Evolutionary conservation across 495 filamentous ascomycete species (phyloP), one percentile per base, ranked within the genome.

Genomic region (Penicillium fimorum): DNA sequence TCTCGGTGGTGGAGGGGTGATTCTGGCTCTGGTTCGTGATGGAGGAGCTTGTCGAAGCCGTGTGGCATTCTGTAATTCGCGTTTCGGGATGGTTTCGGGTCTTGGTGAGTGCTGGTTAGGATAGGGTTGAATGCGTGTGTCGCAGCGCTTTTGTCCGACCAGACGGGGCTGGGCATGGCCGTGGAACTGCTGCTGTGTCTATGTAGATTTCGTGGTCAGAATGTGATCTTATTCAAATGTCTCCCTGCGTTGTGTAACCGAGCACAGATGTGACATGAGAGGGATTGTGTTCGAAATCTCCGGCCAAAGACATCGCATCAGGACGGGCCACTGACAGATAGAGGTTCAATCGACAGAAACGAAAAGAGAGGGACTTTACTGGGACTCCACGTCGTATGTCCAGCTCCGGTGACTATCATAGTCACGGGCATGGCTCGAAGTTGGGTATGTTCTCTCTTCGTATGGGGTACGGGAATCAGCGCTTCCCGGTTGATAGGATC

Each of bases 21-120:
- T 35, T 54, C 32, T 4, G 71, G 65, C n/a, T 63, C 56, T 33
- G 68, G 63, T n/a, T 63, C 57, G 33, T 71, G 74, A 49, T 77
- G 69, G 35, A 78, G 68, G 29, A 78, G 59, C 25, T 68, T 73
- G 50, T 76, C 75, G 47, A 78, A 74, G 35, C 75, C 74, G 15
- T 66, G 67, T 17, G 74, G 73, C 58, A 76, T 69, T 37, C 73
- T 66, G 46, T 67, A 64, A 37, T 53, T 57, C 20, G 56, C 48
- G 32, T 61, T 65, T 30, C 72, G 61, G 27, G 64, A 60, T 44
- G 37, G 57, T 18, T 35, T 53, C 30, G 55, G 49, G 32, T 65
- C 57, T 59, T 57, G 56, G 15, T 37, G 45, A 30, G 6, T 43
- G 56, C 9, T 51, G 24, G 52, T 13, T 55, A 54, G 43, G 13